A percentile compares a stretch with the other conserved stretches of the same genome.
These are phyloP conservation scores for Boletus subparvulus DNA, from an alignment of 768 basidiomycete genomes.

Conservation along the genomic window DNA sequence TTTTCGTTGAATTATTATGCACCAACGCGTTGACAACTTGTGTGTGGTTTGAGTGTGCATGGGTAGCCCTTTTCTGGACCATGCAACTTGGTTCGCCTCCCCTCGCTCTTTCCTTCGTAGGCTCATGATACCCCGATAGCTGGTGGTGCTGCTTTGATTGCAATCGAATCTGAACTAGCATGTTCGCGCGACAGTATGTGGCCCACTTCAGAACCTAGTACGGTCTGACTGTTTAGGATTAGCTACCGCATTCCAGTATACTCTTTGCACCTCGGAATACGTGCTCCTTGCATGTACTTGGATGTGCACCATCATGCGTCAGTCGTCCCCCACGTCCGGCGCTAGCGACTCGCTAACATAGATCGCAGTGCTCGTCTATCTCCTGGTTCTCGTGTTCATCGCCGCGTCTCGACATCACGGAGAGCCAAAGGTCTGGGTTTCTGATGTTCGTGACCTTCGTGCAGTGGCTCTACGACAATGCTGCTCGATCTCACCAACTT, in stretches of 20 bases:
- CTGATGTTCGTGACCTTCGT: slow-evolving; percentile 46
- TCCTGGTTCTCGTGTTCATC: slow-evolving; percentile 47
- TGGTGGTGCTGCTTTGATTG: slow-evolving; percentile 51
- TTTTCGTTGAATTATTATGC: slow-evolving; percentile 57
- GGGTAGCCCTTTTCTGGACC: slow-evolving; percentile 57
- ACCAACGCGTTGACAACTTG: slow-evolving; percentile 51
- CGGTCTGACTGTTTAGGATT: background rate
- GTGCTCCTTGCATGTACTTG: slow-evolving; percentile 63
- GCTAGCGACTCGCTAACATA: slow-evolving; percentile 1
- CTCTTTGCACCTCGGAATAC: slow-evolving; percentile 49
- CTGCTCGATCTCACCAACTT: slow-evolving; percentile 37
- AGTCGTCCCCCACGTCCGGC: slow-evolving; percentile 19
- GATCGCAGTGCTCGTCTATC: slow-evolving; percentile 55
- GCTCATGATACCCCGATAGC: slow-evolving; percentile 35
- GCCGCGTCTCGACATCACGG: slow-evolving; percentile 43
- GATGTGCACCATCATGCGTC: slow-evolving; percentile 45
- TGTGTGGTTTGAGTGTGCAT: slow-evolving; percentile 72
- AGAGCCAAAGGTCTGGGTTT: slow-evolving; percentile 52
- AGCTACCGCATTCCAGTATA: background rate
- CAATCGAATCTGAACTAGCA: slow-evolving; percentile 33
- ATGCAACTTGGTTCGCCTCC: slow-evolving; percentile 56
- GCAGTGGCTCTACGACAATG: slow-evolving; percentile 28
- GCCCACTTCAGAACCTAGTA: background rate
- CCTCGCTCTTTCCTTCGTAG: background rate
- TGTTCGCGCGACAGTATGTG: slow-evolving; percentile 37